Conservation (phyloP, 495 filamentous ascomycete species). For the Trichoderma erinaceum region DNA sequence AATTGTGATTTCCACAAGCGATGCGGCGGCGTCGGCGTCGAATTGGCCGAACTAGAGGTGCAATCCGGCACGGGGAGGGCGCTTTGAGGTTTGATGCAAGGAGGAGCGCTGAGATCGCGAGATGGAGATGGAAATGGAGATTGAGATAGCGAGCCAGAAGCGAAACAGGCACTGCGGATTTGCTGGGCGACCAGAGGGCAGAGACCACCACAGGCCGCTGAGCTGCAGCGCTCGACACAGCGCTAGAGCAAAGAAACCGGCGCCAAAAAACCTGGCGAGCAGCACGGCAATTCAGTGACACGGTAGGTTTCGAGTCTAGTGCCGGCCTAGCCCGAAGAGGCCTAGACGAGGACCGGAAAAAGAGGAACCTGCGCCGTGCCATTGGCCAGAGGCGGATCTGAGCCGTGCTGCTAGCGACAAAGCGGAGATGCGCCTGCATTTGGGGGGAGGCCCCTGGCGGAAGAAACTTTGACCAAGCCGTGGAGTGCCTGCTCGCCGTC, state of each 20-base stretch:
- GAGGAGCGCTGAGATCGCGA: neutral
- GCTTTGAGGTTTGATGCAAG: neutral
- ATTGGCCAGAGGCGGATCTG: constrained; percentile 1
- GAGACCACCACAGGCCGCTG: neutral
- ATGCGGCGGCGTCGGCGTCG: too few relatives aligned
- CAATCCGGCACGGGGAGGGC: too few relatives aligned
- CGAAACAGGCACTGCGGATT: neutral
- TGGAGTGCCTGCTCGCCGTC: too few relatives aligned
- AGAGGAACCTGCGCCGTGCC: neutral
- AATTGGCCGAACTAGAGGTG: too few relatives aligned
- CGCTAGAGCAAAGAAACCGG: neutral
- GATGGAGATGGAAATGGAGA: too few relatives aligned
- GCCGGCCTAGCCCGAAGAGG: neutral
- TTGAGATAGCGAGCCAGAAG: neutral
- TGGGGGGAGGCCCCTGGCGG: neutral
- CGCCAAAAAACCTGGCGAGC: constrained; percentile 3
- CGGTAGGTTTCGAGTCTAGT: constrained; percentile 1
- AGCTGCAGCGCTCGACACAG: neutral
- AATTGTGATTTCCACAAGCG: too few relatives aligned
- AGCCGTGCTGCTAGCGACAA: neutral
- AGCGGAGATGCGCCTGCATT: neutral
- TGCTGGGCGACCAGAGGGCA: neutral
- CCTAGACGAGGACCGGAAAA: neutral
- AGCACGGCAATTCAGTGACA: constrained; percentile 6
- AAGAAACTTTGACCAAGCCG: too few relatives aligned